Conservation (phyloP, 2,329 filamentous ascomycete genomes). For the Westerdykella ornata region DNA sequence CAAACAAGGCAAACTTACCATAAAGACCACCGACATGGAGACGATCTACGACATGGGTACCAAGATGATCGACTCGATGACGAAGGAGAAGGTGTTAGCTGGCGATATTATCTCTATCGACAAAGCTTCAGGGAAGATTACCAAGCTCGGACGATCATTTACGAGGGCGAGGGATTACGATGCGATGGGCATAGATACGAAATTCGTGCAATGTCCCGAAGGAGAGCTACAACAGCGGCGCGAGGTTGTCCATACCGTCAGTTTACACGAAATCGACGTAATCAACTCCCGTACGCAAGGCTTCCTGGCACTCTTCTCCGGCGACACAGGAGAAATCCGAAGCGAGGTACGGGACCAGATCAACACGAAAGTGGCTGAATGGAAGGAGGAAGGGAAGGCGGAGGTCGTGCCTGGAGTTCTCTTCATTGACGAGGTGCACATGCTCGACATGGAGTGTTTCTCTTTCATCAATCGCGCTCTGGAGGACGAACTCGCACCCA, state of each 20-base stretch:
- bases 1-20: conserved; percentile 97
- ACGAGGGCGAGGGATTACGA: conserved; percentile 96
- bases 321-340: conserved; percentile 94
- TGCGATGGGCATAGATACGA: conserved; percentile 96
- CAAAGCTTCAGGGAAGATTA: conserved; percentile 97
- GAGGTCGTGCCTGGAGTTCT: conserved; percentile 95
- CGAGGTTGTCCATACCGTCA: conserved; percentile 94
- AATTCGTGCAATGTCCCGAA: conserved; percentile 95
- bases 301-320: conserved; percentile 93
- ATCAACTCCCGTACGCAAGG: conserved; percentile 99
- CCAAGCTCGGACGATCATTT: conserved; percentile 90
- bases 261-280: conserved; percentile 95
- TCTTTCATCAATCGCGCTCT: conserved; percentile 96
- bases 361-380: conserved; percentile 97
- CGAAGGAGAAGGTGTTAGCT: conserved; percentile 97
- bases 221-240: conserved; percentile 96
- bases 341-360: conserved; percentile 98
- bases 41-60: conserved; percentile 99
- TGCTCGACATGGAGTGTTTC: conserved; percentile 99
- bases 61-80: conserved; percentile 99
- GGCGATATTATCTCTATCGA: conserved; percentile 98
- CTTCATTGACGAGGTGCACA: conserved; percentile 98
- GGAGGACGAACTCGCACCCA: conserved; percentile 88
- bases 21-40: conserved; percentile 99
- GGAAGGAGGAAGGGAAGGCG: conserved; percentile 98